A percentile compares a stretch with the other conserved stretches of the same genome.
These are phyloP conservation scores for Cucurbita argyrosperma DNA, from an alignment of 306 rosid species.

Conservation along the genomic window DNA sequence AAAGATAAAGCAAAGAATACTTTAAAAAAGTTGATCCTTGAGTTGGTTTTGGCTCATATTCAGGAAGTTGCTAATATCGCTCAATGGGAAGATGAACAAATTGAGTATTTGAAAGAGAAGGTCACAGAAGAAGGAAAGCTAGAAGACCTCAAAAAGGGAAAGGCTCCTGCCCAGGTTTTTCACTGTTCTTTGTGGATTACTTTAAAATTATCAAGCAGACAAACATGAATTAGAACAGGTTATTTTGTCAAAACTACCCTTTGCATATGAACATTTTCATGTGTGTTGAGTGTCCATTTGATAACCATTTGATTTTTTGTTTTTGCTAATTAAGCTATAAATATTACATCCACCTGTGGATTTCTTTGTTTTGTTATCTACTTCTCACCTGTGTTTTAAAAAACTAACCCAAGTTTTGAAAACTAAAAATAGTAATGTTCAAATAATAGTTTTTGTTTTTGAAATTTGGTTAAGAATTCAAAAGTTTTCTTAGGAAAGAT, in stretches of 20 bases:
- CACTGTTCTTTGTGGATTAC: not conserved
- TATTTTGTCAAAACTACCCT: not conserved
- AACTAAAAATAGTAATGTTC: too few species aligned
- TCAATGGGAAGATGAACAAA: constrained; percentile 94
- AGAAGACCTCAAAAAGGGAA: constrained; percentile 74
- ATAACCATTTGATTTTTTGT: too few species aligned
- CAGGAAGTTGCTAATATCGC: constrained; percentile 84
- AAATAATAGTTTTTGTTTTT: too few species aligned
- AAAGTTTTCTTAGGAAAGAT: too few species aligned
- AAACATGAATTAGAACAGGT: not conserved
- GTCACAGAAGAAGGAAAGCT: constrained; percentile 80
- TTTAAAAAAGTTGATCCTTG: not conserved
- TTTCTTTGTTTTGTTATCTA: too few species aligned
- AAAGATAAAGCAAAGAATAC: not conserved
- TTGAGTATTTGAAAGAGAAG: constrained; percentile 76
- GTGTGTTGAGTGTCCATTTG: too few species aligned
- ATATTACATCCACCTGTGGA: too few species aligned
- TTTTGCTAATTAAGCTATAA: too few species aligned
- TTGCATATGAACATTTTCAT: not conserved
- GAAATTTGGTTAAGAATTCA: too few species aligned
- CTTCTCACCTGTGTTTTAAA: too few species aligned
- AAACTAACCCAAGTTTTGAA: too few species aligned
- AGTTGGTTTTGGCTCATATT: constrained; percentile 5
- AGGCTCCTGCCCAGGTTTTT: constrained; percentile 70
- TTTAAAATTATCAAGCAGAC: not conserved